A percentile compares a stretch with the other conserved stretches of the same genome.
phyloP scores from a whole-genome alignment of 2,329 filamentous ascomycete genomes.

The Delphinella strobiligena region DNA sequence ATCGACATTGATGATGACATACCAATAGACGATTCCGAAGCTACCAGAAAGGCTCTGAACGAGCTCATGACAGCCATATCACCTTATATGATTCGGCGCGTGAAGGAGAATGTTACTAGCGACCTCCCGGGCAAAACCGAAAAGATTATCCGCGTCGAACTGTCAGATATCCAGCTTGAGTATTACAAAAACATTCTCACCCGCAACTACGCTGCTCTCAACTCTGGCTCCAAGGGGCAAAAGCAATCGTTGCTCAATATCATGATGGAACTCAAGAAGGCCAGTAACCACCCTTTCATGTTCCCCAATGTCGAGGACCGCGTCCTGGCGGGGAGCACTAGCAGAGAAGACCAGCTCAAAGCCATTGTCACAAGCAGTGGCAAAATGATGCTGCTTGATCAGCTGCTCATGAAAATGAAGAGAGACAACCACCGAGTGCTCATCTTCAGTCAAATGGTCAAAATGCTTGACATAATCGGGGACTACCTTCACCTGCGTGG shows the following conservation, averaged over 20 bases:
- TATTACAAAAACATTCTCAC: conserved; percentile 99
- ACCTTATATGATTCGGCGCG: conserved; percentile 88
- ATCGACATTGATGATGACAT: conserved; percentile 86
- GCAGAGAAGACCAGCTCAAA: conserved; percentile 82
- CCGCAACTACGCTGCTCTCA: conserved; percentile 87
- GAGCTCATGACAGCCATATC: conserved; percentile 78
- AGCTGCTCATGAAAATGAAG: conserved; percentile 85
- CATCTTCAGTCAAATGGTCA: conserved; percentile 99
- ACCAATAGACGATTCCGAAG: conserved; percentile 60
- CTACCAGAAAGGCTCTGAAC: conserved; percentile 76
- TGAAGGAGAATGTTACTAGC: conserved; percentile 94
- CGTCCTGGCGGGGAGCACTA: conserved; percentile 58
- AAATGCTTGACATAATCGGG: conserved; percentile 90
- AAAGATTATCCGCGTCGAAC: conserved; percentile 95
- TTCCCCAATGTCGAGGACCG: conserved; percentile 88
- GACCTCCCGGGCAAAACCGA: conserved; percentile 94
- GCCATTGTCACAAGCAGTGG: conserved; percentile 92
- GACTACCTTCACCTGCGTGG: conserved; percentile 87
- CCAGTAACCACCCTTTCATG: conserved; percentile 98
- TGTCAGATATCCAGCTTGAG: conserved; percentile 90
- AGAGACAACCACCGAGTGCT: conserved; percentile 89
- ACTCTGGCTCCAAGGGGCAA: conserved; percentile 72
- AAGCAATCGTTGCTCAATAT: conserved; percentile 95
- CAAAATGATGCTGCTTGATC: conserved; percentile 98
- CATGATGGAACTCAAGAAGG: conserved; percentile 99